Conservation (phyloP, 768 basidiomycete species). For the Mrakia frigida region DNA sequence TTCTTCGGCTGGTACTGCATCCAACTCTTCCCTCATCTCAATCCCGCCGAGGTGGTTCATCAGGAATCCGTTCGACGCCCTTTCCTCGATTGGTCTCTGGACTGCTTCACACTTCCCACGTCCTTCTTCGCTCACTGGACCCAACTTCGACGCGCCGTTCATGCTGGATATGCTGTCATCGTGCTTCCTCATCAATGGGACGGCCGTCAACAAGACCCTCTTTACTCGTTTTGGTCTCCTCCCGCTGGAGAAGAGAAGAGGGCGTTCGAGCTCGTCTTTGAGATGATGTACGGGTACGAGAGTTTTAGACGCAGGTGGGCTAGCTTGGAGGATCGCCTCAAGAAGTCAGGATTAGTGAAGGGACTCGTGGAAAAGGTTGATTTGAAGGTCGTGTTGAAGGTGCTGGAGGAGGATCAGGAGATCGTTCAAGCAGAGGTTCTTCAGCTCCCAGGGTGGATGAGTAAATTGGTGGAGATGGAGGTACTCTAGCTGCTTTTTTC, state of each 20-base stretch:
- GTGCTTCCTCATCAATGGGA: too few species aligned
- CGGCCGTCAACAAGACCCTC: too few species aligned
- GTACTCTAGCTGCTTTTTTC: neutral
- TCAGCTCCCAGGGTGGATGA: neutral
- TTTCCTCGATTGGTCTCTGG: neutral
- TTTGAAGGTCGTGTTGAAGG: neutral
- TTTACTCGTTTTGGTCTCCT: too few species aligned
- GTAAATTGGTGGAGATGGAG: neutral
- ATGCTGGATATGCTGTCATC: too few species aligned
- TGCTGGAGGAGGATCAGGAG: neutral
- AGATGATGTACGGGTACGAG: neutral
- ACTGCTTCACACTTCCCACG: neutral
- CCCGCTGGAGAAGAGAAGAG: too few species aligned
- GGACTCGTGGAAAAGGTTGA: neutral
- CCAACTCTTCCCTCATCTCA: neutral
- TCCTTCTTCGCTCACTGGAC: too few species aligned
- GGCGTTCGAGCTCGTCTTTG: too few species aligned
- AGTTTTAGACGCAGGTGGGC: neutral
- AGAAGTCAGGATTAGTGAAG: neutral
- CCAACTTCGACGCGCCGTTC: too few species aligned
- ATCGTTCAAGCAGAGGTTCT: neutral
- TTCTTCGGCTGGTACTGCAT: neutral
- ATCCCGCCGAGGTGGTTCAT: neutral
- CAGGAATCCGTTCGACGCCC: neutral
- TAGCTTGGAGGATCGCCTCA: neutral